These are phyloP conservation scores for Suillus subluteus DNA, from an alignment of 768 basidiomycete genomes.

Conservation along the genomic window DNA sequence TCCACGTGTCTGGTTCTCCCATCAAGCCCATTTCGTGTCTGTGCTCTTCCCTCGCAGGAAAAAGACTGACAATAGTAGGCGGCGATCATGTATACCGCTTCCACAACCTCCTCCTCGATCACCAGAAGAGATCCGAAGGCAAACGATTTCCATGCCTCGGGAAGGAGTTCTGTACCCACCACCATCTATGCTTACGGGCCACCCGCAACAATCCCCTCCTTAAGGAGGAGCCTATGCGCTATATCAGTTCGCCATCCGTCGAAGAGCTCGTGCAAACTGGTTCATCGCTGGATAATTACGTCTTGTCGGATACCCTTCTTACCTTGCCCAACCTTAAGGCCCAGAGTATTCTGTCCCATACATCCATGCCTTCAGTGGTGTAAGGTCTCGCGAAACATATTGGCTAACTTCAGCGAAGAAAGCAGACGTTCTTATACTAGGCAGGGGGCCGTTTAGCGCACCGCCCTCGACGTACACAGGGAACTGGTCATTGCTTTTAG, in stretches of 20 bases:
- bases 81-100: slow-evolving; percentile 31
- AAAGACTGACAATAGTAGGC: slow-evolving; percentile 31
- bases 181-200: slow-evolving; percentile 46
- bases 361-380: slow-evolving; percentile 43
- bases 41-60: slow-evolving; percentile 28
- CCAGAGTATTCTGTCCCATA: slow-evolving; percentile 42
- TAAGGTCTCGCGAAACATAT: slow-evolving; percentile 46
- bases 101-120: slow-evolving; percentile 25
- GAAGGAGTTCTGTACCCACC: slow-evolving; percentile 54
- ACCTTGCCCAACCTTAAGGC: slow-evolving; percentile 32
- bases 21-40: slow-evolving; percentile 10
- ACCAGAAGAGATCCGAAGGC: slow-evolving; percentile 22
- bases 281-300: slow-evolving; percentile 50
- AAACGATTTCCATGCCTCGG: slow-evolving; percentile 41
- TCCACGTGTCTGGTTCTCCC: background rate
- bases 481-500: slow-evolving; percentile 46
- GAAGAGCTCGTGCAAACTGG: slow-evolving; percentile 40
- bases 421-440: slow-evolving; percentile 50
- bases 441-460: slow-evolving; percentile 52
- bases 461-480: slow-evolving; percentile 51
- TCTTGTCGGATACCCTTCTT: slow-evolving; percentile 50
- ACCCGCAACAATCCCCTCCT: slow-evolving; percentile 13
- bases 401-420: slow-evolving; percentile 53
- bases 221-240: slow-evolving; percentile 20
- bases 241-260: slow-evolving; percentile 39